Base-by-base conservation (phyloP, 805 yeast genomes). In the Hanseniaspora meyeri region DNA sequence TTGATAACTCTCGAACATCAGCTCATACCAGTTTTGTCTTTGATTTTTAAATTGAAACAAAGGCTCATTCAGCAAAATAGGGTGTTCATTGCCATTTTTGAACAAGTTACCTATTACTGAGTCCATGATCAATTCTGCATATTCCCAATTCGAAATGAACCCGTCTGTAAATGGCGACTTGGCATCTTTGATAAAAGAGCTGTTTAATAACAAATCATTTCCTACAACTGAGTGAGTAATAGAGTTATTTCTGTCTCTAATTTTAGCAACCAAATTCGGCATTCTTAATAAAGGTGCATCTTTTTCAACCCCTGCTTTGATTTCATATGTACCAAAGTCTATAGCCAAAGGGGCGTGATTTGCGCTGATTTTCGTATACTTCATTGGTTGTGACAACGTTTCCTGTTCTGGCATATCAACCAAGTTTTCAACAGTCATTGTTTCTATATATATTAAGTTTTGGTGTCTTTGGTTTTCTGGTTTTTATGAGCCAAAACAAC, bases 81-180 rank as follows among this genome's bases (percentile, higher is more conserved):
- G 97, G 62, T 86, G 88, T 48, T 83, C 79, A 4, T 90, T 80
- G 1, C 73, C 66, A 1, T 79, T 78, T 2, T 69, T 61, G 3
- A 91, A 85, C 49, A 91, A 64, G 66, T 87, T 95, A 59, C 80
- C 77, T 65, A 93, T 84, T 0, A 89, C 74, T 65, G 89, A 93
- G 68, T 91, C 97, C 51, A 93, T 66, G 53, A 91, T 78, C 58
- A 76, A 78, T 66, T 93, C 98, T 2, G 84, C 77, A 58, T 83
- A 78, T 57, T 93, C 97, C 97, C 97, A 95, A 67, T 90, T 95
- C 29, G 95, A 83, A 38, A 93, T 74, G 62, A 88, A 72, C 4
- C 87, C 78, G 0, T 95, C 96, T 67, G 93, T 98, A 65, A 78
- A 91, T 0, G 97, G 96, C 4, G 87, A 74, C 63, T 79, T 82